phyloP scores from a whole-genome alignment of 306 rosid genomes.

The Acacia acuminata region DNA sequence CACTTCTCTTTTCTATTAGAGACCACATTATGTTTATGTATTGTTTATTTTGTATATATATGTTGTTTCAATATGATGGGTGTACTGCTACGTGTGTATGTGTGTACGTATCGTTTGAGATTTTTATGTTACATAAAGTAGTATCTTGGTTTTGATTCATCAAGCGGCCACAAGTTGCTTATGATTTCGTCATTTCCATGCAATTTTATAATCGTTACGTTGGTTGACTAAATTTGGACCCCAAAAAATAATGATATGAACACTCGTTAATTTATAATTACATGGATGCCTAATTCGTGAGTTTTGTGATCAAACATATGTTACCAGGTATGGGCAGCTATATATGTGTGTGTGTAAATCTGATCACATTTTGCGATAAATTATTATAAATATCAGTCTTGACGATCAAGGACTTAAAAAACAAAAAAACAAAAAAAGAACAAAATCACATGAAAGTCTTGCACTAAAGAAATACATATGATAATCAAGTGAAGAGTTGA shows the following conservation, averaged over 20 bases:
- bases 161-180: background rate
- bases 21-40: too few species aligned
- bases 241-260: background rate
- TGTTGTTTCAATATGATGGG: background rate
- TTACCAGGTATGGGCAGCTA: too few species aligned
- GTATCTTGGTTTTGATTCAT: background rate
- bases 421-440: too few species aligned
- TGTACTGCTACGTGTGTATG: background rate
- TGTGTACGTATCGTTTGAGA: background rate
- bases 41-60: too few species aligned
- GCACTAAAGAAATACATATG: too few species aligned
- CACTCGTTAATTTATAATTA: background rate
- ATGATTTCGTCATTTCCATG: background rate
- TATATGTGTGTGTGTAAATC: too few species aligned
- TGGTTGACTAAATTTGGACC: background rate
- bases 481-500: too few species aligned
- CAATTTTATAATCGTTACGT: background rate
- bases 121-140: background rate
- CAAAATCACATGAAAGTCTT: too few species aligned
- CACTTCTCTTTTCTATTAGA: too few species aligned
- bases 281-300: background rate
- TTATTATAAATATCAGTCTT: too few species aligned
- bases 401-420: too few species aligned
- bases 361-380: too few species aligned
- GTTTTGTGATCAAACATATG: background rate